phyloP scores from a whole-genome alignment of 306 rosid species.

The Glycine tomentella region DNA sequence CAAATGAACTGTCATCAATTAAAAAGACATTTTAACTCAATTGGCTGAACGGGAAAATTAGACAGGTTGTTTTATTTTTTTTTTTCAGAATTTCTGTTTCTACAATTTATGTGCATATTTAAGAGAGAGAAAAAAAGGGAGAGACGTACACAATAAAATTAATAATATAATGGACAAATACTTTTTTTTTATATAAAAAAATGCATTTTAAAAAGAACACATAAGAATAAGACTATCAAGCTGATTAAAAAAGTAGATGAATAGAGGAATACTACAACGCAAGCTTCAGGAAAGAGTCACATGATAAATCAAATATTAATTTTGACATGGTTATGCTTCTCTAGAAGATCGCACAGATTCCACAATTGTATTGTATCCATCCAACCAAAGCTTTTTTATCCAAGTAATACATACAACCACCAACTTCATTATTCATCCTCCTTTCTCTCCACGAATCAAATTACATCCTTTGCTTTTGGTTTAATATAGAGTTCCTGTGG shows the following conservation, averaged over 20 bases:
- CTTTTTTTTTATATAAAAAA: background rate
- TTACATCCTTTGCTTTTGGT: too few species aligned
- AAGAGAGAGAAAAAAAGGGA: background rate
- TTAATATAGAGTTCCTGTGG: too few species aligned
- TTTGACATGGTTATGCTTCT: conserved; percentile 59
- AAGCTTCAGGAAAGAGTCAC: conserved; percentile 44
- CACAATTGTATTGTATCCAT: conserved; percentile 41
- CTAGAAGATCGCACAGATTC: conserved; percentile 70
- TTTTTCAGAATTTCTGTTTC: background rate
- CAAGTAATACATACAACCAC: background rate
- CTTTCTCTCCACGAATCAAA: background rate
- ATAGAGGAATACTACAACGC: background rate
- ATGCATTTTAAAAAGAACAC: background rate
- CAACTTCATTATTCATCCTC: background rate
- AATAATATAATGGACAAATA: background rate
- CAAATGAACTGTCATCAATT: conserved; percentile 50
- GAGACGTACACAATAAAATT: too few species aligned
- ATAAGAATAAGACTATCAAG: background rate
- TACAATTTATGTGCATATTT: background rate
- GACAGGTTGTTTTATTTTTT: conserved; percentile 43
- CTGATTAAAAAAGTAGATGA: background rate
- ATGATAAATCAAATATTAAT: conserved; percentile 48
- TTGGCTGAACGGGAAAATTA: conserved; percentile 62
- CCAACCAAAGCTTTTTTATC: conserved; percentile 32
- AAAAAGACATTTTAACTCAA: conserved; percentile 52